These are phyloP conservation scores for Akanthomyces uredinophilus DNA, from an alignment of 2,329 filamentous ascomycete species.

Conservation along the genomic window DNA sequence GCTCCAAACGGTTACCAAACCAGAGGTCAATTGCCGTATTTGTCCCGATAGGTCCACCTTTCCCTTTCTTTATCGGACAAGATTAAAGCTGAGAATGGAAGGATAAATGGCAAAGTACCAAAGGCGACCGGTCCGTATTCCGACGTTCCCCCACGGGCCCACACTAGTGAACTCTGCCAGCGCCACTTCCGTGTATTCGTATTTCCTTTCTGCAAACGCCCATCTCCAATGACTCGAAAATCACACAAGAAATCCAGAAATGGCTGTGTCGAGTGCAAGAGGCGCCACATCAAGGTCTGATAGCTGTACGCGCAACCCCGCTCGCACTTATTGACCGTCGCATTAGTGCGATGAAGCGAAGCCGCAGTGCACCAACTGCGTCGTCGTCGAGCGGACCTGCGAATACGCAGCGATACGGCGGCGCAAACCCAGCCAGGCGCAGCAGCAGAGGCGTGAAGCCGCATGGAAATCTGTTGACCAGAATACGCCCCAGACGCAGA, in stretches of 20 bases:
- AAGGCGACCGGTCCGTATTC: background rate
- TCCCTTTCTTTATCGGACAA: too few species aligned
- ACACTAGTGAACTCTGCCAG: background rate
- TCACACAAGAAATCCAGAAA: slow-evolving; percentile 31
- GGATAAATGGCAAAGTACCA: too few species aligned
- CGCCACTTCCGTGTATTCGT: background rate
- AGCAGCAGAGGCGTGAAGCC: background rate
- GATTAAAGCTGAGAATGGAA: too few species aligned
- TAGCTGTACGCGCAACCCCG: too few species aligned
- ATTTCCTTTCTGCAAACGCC: background rate
- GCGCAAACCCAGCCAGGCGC: background rate
- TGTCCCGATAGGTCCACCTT: too few species aligned
- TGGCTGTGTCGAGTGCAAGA: slow-evolving; percentile 30
- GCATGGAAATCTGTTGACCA: background rate
- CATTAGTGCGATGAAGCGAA: slow-evolving; percentile 33
- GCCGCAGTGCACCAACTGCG: slow-evolving; percentile 31
- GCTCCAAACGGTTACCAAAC: too few species aligned
- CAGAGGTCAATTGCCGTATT: too few species aligned
- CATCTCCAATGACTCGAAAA: background rate
- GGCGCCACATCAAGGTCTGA: slow-evolving; percentile 29
- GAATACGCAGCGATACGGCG: slow-evolving; percentile 4
- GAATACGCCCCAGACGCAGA: background rate
- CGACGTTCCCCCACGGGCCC: background rate
- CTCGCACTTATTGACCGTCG: background rate
- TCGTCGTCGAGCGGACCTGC: slow-evolving; percentile 14